Conservation (phyloP, 139 green algal species). For the Coelastrella sp. region DNA sequence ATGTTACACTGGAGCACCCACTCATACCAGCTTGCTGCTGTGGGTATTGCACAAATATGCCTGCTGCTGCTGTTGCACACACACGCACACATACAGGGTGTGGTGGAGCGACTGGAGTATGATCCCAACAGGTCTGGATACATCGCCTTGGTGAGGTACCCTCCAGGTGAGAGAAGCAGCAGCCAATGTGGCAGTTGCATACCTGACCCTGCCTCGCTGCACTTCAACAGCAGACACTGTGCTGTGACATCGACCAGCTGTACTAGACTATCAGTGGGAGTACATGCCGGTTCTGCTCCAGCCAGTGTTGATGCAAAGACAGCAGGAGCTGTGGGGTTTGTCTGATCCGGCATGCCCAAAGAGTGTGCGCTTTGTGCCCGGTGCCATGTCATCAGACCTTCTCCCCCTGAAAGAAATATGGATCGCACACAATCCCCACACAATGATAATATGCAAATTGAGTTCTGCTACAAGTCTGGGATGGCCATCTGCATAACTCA, state of each 20-base stretch:
- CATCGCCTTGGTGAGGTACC: constrained; percentile 89
- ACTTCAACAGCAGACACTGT: neutral
- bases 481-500: neutral
- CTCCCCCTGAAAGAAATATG: neutral
- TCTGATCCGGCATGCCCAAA: no score
- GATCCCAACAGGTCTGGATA: constrained; percentile 92
- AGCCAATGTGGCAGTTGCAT: neutral
- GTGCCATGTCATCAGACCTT: no score
- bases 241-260: neutral
- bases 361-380: no score
- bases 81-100: neutral
- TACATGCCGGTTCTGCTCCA: no score
- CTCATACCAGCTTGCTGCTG: no score
- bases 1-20: no score
- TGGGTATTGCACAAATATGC: neutral
- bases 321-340: no score
- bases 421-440: constrained; percentile 22
- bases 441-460: neutral
- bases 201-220: neutral
- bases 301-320: no score
- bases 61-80: neutral
- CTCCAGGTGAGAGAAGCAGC: constrained; percentile 4
- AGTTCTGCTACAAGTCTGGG: constrained; percentile 5
- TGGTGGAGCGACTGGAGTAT: constrained; percentile 92
- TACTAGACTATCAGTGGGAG: no score